Conservation (phyloP, 768 basidiomycete species). For the Mycena capillaripes region DNA sequence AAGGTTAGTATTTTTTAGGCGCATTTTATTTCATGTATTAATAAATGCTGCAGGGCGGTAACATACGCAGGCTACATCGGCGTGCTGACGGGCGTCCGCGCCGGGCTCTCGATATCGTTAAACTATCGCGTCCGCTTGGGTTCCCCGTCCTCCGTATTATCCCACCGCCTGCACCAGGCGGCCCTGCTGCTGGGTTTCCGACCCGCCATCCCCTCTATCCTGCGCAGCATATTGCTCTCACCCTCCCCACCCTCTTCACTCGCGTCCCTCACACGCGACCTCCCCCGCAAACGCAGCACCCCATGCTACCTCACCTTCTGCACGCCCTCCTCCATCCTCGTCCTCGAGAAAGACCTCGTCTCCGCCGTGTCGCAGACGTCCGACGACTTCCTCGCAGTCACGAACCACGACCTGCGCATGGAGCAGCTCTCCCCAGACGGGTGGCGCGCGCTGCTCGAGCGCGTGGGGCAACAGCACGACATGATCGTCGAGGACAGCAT, state of each 20-base stretch:
- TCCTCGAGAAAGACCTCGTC: slow-evolving; percentile 52
- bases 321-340: slow-evolving; percentile 44
- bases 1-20: slow-evolving; percentile 39
- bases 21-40: not conserved
- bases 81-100: slow-evolving; percentile 53
- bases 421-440: slow-evolving; percentile 41
- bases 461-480: slow-evolving; percentile 25
- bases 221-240: slow-evolving; percentile 49
- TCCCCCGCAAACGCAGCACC: slow-evolving; percentile 41
- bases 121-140: slow-evolving; percentile 49
- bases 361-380: slow-evolving; percentile 40
- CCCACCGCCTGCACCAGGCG: slow-evolving; percentile 48
- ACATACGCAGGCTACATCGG: slow-evolving; percentile 58
- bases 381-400: slow-evolving; percentile 48
- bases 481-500: slow-evolving; percentile 50
- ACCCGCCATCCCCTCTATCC: slow-evolving; percentile 48
- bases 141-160: slow-evolving; percentile 42
- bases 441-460: slow-evolving; percentile 38
- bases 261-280: slow-evolving; percentile 33
- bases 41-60: slow-evolving; percentile 43
- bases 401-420: slow-evolving; percentile 51
- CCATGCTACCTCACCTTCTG: slow-evolving; percentile 56
- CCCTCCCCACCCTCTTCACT: slow-evolving; percentile 44
- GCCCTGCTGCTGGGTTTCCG: slow-evolving; percentile 48
- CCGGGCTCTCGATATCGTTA: slow-evolving; percentile 53